These are phyloP conservation scores for Ocimum tenuiflorum DNA, from an alignment of 257 asterid species.

Conservation along the genomic window DNA sequence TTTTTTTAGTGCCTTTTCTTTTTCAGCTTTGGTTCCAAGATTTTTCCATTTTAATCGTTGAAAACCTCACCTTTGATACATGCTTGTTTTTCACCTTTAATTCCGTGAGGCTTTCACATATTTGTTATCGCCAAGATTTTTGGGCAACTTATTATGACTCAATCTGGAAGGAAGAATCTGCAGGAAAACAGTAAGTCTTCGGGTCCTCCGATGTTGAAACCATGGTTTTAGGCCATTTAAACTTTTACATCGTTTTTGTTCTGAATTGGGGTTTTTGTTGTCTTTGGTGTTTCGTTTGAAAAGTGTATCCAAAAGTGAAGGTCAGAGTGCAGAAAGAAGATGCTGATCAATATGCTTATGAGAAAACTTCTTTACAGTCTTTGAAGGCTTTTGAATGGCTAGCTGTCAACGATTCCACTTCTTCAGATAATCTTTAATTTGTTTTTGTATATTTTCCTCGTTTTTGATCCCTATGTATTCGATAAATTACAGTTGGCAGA, in stretches of 20 bases:
- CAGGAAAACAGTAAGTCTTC: slow-evolving; percentile 22
- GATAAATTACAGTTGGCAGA: too few relatives aligned
- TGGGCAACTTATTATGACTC: neutral
- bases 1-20: neutral
- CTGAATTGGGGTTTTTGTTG: slow-evolving; percentile 22
- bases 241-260: slow-evolving; percentile 6
- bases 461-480: neutral
- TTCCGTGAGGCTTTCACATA: neutral
- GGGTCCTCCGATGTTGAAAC: neutral
- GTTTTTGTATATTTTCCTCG: neutral
- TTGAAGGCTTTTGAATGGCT: slow-evolving; percentile 60
- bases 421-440: slow-evolving; percentile 40
- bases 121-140: slow-evolving; percentile 6
- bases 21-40: slow-evolving; percentile 8
- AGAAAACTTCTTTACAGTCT: slow-evolving; percentile 56
- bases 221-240: neutral
- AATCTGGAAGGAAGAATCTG: slow-evolving; percentile 19
- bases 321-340: slow-evolving; percentile 62
- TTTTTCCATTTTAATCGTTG: slow-evolving; percentile 16
- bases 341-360: slow-evolving; percentile 60
- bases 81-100: slow-evolving; percentile 4
- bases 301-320: slow-evolving; percentile 90
- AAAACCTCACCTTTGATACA: slow-evolving; percentile 18
- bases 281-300: neutral
- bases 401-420: slow-evolving; percentile 42